Base-by-base conservation (phyloP, 2,329 filamentous ascomycete genomes). In the Cladophialophora bantiana region DNA sequence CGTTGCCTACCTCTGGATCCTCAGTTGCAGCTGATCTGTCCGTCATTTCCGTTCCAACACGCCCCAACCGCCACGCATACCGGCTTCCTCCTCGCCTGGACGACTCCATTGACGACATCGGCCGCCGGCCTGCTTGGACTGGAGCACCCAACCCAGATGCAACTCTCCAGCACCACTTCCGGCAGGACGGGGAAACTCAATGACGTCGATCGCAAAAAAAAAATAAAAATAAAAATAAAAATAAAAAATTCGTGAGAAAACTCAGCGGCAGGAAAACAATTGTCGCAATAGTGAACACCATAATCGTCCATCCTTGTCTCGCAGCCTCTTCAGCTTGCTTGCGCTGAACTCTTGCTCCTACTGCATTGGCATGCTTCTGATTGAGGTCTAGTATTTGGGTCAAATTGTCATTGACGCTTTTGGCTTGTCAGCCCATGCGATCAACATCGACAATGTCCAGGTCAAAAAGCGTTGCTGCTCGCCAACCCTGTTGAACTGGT, bases 311-410 rank as follows among this genome's bases (percentile, higher is more conserved):
- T 1, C 79, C 83, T 77, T 89, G 82, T 7, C 83, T 80, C 0
- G 86, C 85, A 0, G 88, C 88, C 0, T 85, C 84, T 2, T 85
- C 83, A 0, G 88, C 88, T 74, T 89, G 87, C 58, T 89, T 85
- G 26, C 79, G 77, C 3, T 78, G 77, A 64, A 80, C 70, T 7
- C 68, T 54, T 32, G 70, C 88, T 73, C 90, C 88, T 55, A 89
- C 85, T 0, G 86, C 87, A 76, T 90, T 90, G 69, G 87, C 87
- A 65, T 90, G 87, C 75, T 90, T 90, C 72, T 90, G 88, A 72
- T 90, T 90, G 0, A 90, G 81, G 69, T 90, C 88, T 0, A 90
- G 83, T 4, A 90, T 78, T 70, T 89, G 85, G 0, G 85, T 88
- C 53, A 90, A 83, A 64, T 82, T 85, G 52, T 82, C 78, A 73